Percentiles rank a stretch among this genome's conserved stretches.
These are phyloP conservation scores for Lathyrus oleraceus DNA, from an alignment of 306 rosid genomes.

Conservation along the genomic window DNA sequence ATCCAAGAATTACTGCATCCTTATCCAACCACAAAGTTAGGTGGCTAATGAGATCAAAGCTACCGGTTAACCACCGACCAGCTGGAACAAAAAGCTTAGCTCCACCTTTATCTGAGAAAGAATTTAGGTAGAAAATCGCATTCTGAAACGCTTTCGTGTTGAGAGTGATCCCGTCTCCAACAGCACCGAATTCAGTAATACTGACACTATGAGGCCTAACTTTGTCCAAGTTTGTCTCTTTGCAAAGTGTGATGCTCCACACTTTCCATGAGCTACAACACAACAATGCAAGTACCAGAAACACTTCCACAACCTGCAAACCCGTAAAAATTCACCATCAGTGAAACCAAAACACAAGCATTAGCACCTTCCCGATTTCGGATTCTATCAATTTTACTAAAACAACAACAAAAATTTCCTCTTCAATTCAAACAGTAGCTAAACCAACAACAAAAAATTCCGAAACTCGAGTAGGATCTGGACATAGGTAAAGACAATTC, in stretches of 20 bases:
- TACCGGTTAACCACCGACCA: conserved; percentile 84
- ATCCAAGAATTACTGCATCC: conserved; percentile 76
- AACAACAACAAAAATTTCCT: conserved; percentile 23
- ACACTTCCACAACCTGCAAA: conserved; percentile 60
- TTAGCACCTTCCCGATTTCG: conserved; percentile 27
- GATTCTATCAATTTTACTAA: neutral
- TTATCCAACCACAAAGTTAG: conserved; percentile 70
- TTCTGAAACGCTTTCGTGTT: conserved; percentile 83
- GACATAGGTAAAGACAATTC: neutral
- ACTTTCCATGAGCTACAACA: conserved; percentile 57
- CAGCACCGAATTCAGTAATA: conserved; percentile 78
- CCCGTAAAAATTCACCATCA: conserved; percentile 27
- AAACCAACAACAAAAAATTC: neutral
- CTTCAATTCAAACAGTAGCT: neutral
- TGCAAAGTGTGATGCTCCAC: conserved; percentile 63
- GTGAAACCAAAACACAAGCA: neutral
- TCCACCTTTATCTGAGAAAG: conserved; percentile 79
- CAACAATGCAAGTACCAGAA: conserved; percentile 65
- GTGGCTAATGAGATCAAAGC: conserved; percentile 87
- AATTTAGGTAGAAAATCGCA: conserved; percentile 79
- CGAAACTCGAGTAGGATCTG: conserved; percentile 37
- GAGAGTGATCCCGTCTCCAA: conserved; percentile 81
- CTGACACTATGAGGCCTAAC: conserved; percentile 81
- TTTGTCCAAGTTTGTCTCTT: conserved; percentile 40
- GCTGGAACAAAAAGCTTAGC: conserved; percentile 82